Evolutionary conservation across 805 yeast species (phyloP), one percentile per base, ranked within the genome.

Genomic region (Cephaloascus albidus): DNA sequence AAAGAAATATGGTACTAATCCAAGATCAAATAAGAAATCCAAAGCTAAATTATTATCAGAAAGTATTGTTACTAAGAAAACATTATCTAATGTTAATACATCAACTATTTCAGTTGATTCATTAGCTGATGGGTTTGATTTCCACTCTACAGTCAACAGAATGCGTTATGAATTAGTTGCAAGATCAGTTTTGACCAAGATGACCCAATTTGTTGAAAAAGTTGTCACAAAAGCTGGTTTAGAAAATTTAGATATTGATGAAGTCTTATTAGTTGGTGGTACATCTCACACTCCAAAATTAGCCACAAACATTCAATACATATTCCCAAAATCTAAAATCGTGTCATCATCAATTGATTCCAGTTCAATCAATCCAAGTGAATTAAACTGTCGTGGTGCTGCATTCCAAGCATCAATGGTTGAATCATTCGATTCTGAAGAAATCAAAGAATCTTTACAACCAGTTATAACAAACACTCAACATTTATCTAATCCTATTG

Each of bases 101-200:
- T 82, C 97, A 35, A 84, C 93, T 40, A 86, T 88, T 56, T 93
- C 97, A 36, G 85, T 93, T 51, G 98, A 93, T 65, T 84, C 96
- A 18, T 74, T 93, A 47, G 90, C 95, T 44, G 95, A 85, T 43
- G 98, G 98, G 46, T 77, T 72, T 58, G 98, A 93, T 66, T 93
- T 81, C 78, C 89, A 86, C 66, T 77, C 95, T 46, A 74, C 90
- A 43, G 81, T 93, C 58, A 93, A 93, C 76, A 85, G 97, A 72
- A 71, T 93, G 68, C 78, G 96, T 65, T 93, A 76, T 58, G 98
- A 93, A 70, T 71, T 90, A 47, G 80, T 85, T 41, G 86, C 87
- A 38, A 81, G 93, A 68, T 68, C 75, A 48, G 88, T 83, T 23
- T 76, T 90, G 53, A 65, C 78, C 47, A 76, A 82, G 60, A 82